These are phyloP conservation scores for Brassica balearica DNA, from an alignment of 441 rosid genomes.

Conservation along the genomic window DNA sequence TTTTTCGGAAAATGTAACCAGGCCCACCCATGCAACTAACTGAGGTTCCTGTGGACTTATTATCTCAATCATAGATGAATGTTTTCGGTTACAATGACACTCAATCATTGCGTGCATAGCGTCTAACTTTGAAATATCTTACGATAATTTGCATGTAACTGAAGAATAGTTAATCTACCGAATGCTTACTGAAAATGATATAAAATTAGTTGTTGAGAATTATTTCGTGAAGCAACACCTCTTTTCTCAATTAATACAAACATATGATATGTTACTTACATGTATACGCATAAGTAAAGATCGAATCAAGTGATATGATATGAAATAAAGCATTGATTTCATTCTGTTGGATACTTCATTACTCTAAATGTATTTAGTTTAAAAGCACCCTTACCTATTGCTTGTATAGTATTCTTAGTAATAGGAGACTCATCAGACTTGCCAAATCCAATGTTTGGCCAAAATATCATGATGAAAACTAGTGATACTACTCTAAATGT, in stretches of 20 bases:
- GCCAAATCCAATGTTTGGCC: not conserved
- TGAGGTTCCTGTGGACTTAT: slow-evolving; percentile 18
- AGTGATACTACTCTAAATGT: not conserved
- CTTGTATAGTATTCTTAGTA: slow-evolving; percentile 1
- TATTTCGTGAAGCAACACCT: slow-evolving; percentile 41
- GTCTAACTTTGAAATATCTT: not conserved
- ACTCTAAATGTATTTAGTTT: not conserved
- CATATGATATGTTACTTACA: slow-evolving; percentile 20
- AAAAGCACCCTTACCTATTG: slow-evolving; percentile 16
- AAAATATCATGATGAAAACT: slow-evolving; percentile 3
- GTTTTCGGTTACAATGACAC: slow-evolving; percentile 13
- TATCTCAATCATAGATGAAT: slow-evolving; percentile 23
- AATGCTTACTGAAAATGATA: slow-evolving; percentile 6
- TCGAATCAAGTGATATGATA: slow-evolving; percentile 11
- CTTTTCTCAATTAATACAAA: slow-evolving; percentile 12
- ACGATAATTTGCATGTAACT: not conserved
- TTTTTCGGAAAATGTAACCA: slow-evolving; percentile 2
- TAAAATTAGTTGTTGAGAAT: not conserved
- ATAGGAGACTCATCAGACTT: not conserved
- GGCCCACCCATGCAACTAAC: slow-evolving; percentile 33
- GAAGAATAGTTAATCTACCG: slow-evolving; percentile 7
- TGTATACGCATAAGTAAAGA: slow-evolving; percentile 6
- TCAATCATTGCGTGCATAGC: not conserved
- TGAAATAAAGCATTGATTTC: slow-evolving; percentile 14
- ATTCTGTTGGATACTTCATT: not conserved